Evolutionary conservation across 768 basidiomycete species (phyloP).

Genomic region (Albatrellus ellisii): DNA sequence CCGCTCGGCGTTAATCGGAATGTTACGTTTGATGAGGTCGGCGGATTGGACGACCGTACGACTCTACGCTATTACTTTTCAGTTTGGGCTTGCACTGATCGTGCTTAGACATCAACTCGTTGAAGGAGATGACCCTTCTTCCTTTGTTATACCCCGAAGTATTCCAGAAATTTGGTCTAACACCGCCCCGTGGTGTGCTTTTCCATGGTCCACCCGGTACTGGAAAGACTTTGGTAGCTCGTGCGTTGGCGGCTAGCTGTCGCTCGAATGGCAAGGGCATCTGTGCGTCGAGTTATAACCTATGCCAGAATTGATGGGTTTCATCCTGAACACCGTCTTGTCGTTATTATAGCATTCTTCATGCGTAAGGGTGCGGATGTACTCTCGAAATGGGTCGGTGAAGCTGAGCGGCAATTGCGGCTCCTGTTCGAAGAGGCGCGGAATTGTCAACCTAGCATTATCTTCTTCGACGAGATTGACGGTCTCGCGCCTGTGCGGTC

Average conservation of each 20-base stretch:
- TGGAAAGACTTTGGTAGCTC: conserved; percentile 87
- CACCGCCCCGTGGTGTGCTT: conserved; percentile 90
- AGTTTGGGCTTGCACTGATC: background rate
- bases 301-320: background rate
- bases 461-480: conserved; percentile 99
- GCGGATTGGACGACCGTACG: conserved; percentile 88
- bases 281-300: conserved; percentile 37
- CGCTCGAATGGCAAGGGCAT: conserved; percentile 78
- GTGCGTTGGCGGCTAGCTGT: conserved; percentile 89
- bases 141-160: conserved; percentile 95
- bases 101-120: conserved; percentile 72
- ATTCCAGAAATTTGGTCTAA: conserved; percentile 87
- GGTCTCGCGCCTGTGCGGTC: conserved; percentile 96
- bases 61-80: background rate
- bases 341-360: conserved; percentile 65
- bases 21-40: conserved; percentile 94
- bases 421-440: conserved; percentile 93
- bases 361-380: conserved; percentile 99
- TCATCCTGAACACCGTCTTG: background rate
- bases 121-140: conserved; percentile 97
- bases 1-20: conserved; percentile 88
- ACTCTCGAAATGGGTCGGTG: conserved; percentile 98
- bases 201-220: conserved; percentile 99
- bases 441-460: conserved; percentile 87
- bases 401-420: conserved; percentile 92